Conservation (phyloP, 2,329 filamentous ascomycete genomes). For the Stromatinia cepivora region DNA sequence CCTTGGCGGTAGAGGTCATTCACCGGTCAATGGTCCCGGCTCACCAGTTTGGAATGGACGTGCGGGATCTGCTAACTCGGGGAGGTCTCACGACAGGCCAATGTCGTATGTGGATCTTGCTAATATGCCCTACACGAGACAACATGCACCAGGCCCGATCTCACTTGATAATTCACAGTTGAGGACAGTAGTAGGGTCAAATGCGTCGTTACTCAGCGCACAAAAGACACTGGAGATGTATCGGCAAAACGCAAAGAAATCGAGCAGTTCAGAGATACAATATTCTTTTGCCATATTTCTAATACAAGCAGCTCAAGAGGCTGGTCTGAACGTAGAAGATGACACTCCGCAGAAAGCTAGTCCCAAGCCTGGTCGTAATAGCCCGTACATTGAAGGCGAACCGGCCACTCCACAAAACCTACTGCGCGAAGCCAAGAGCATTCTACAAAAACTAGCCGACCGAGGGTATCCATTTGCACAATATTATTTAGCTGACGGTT, state of each 20-base stretch:
- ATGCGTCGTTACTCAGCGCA: slow-evolving; percentile 85
- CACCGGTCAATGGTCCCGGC: slow-evolving; percentile 45
- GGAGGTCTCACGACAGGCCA: slow-evolving; percentile 38
- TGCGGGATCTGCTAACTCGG: slow-evolving; percentile 39
- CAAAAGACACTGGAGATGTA: slow-evolving; percentile 99
- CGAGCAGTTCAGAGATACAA: slow-evolving; percentile 83
- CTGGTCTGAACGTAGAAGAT: slow-evolving; percentile 55
- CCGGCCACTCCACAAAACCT: slow-evolving; percentile 64
- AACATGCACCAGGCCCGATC: slow-evolving; percentile 38
- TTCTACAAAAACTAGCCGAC: slow-evolving; percentile 82
- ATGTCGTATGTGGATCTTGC: slow-evolving; percentile 52
- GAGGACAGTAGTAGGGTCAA: slow-evolving; percentile 76
- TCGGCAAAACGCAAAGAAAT: slow-evolving; percentile 94
- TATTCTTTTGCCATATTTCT: slow-evolving; percentile 97
- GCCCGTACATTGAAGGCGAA: slow-evolving; percentile 48
- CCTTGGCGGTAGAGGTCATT: slow-evolving; percentile 61
- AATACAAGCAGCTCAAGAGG: slow-evolving; percentile 83
- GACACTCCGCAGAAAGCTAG: slow-evolving; percentile 37
- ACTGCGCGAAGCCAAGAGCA: slow-evolving; percentile 82
- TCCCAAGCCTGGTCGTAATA: slow-evolving; percentile 50
- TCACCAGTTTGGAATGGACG: slow-evolving; percentile 38
- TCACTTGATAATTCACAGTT: slow-evolving; percentile 77
- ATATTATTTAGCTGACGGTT: slow-evolving; percentile 95
- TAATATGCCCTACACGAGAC: slow-evolving; percentile 48
- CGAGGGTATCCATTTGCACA: slow-evolving; percentile 94